Evolutionary conservation across 2,329 filamentous ascomycete genomes (phyloP).

Genomic region (Epichloe hybrida): DNA sequence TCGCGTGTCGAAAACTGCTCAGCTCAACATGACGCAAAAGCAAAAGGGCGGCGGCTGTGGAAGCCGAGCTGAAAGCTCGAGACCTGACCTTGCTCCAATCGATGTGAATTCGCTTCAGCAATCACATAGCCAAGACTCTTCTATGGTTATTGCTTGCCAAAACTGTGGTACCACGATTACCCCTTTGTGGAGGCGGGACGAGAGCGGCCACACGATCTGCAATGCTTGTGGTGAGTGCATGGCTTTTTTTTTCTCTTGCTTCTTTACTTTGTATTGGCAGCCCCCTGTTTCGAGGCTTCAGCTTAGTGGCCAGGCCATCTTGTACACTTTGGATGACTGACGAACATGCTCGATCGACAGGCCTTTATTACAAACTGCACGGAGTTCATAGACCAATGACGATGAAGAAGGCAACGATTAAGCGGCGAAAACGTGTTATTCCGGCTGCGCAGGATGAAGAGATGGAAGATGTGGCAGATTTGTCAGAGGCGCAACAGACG

Average conservation of each 20-base stretch:
- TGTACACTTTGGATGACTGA: not conserved
- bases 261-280: too few relatives aligned
- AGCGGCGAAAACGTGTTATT: slow-evolving; percentile 86
- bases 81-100: slow-evolving; percentile 17
- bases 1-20: slow-evolving; percentile 74
- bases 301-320: not conserved
- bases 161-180: slow-evolving; percentile 97
- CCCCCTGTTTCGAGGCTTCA: not conserved
- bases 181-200: slow-evolving; percentile 87
- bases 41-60: slow-evolving; percentile 22
- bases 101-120: slow-evolving; percentile 23
- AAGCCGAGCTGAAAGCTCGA: slow-evolving; percentile 12
- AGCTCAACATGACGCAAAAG: slow-evolving; percentile 46
- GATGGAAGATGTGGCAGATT: slow-evolving; percentile 34
- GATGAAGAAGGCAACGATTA: slow-evolving; percentile 99
- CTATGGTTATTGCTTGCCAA: slow-evolving; percentile 72
- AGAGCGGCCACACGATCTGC: slow-evolving; percentile 91
- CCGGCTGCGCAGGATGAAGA: slow-evolving; percentile 50
- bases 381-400: slow-evolving; percentile 83
- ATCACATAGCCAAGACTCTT: slow-evolving; percentile 17
- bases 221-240: slow-evolving; percentile 78
- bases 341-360: slow-evolving; percentile 28
- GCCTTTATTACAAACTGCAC: slow-evolving; percentile 92
- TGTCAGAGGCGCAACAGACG: slow-evolving; percentile 24
- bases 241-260: too few relatives aligned